A percentile compares a stretch with the other conserved stretches of the same genome.
Conservation (phyloP, 2,329 filamentous ascomycete species). For the Ascochyta koolunga region DNA sequence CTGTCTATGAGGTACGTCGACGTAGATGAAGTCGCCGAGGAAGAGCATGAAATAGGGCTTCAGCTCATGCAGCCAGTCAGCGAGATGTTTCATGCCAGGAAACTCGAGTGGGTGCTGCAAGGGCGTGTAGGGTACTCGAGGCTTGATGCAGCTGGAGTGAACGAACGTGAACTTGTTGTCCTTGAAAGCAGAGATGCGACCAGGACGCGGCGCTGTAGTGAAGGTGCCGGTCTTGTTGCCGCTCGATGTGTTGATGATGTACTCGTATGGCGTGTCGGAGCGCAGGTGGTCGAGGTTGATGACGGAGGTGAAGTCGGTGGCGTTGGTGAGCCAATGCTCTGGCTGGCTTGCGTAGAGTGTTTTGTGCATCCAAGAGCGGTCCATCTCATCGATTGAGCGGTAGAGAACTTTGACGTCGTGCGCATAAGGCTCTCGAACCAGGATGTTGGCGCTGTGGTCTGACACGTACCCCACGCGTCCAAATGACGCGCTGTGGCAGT, state of each 20-base stretch:
- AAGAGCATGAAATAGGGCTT: slow-evolving; percentile 75
- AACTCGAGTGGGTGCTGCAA: slow-evolving; percentile 83
- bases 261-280: slow-evolving; percentile 79
- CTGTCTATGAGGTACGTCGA: slow-evolving; percentile 83
- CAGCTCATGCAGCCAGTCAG: slow-evolving; percentile 72
- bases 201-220: slow-evolving; percentile 73
- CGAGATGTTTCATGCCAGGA: slow-evolving; percentile 78
- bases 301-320: slow-evolving; percentile 81
- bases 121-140: slow-evolving; percentile 86
- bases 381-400: slow-evolving; percentile 34
- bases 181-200: slow-evolving; percentile 62
- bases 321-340: slow-evolving; percentile 65
- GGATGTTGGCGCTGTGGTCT: slow-evolving; percentile 75
- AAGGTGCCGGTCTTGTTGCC: slow-evolving; percentile 88
- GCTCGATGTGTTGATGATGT: slow-evolving; percentile 68
- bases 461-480: slow-evolving; percentile 88
- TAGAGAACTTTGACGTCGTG: slow-evolving; percentile 62
- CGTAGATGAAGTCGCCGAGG: slow-evolving; percentile 86
- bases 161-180: slow-evolving; percentile 85
- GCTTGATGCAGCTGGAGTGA: slow-evolving; percentile 90
- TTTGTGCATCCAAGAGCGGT: slow-evolving; percentile 42
- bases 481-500: slow-evolving; percentile 78
- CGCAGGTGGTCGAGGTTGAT: slow-evolving; percentile 71
- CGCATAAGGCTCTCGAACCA: slow-evolving; percentile 83
- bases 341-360: slow-evolving; percentile 40